phyloP scores from a whole-genome alignment of 1,284 basidiomycete species.

The Austropuccinia psidii region DNA sequence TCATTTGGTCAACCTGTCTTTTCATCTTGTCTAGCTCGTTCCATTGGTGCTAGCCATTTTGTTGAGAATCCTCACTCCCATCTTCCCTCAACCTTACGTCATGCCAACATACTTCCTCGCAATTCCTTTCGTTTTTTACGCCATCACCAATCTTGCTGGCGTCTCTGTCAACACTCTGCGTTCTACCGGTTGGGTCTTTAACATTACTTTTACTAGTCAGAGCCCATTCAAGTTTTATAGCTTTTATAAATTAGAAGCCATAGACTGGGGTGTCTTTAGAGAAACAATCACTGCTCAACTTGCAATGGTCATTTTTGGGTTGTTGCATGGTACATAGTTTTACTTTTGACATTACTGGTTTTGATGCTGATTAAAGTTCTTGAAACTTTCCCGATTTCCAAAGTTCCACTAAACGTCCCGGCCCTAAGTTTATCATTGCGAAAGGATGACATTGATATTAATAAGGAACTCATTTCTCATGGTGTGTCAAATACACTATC shows the following conservation, averaged over 20 bases:
- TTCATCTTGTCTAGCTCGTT: slow-evolving; percentile 58
- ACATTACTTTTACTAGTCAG: slow-evolving; percentile 53
- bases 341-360: neutral
- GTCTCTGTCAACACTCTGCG: slow-evolving; percentile 61
- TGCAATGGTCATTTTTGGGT: slow-evolving; percentile 72
- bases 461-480: slow-evolving; percentile 85
- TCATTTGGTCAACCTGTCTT: slow-evolving; percentile 19
- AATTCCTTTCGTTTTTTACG: slow-evolving; percentile 77
- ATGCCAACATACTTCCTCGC: slow-evolving; percentile 80
- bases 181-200: slow-evolving; percentile 76
- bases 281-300: slow-evolving; percentile 50
- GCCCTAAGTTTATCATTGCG: slow-evolving; percentile 87
- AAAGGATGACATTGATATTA: slow-evolving; percentile 80
- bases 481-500: slow-evolving; percentile 82
- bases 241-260: slow-evolving; percentile 46
- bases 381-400: neutral
- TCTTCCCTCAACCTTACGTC: slow-evolving; percentile 77
- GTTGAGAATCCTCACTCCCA: slow-evolving; percentile 70
- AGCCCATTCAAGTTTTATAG: slow-evolving; percentile 48
- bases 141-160: slow-evolving; percentile 58
- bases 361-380: neutral
- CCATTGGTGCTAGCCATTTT: slow-evolving; percentile 70
- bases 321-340: slow-evolving; percentile 72
- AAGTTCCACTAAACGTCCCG: slow-evolving; percentile 55
- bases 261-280: slow-evolving; percentile 45